Base-by-base conservation (phyloP, 805 yeast genomes). In the Zygosaccharomyces bailii region DNA sequence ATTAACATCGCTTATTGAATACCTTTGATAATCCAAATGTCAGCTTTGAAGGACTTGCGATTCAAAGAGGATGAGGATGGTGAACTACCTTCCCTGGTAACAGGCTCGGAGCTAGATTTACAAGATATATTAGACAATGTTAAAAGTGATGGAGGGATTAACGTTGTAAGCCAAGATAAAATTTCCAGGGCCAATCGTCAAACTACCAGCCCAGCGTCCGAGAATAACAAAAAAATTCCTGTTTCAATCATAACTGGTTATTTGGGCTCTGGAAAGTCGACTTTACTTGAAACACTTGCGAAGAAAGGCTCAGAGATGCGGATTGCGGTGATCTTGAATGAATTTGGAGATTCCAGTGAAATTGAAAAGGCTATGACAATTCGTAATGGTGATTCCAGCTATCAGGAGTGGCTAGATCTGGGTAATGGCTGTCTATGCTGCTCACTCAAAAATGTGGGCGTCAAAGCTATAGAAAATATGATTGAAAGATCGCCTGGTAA, bases 371-470 rank as follows among this genome's bases (percentile, higher is more conserved):
- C 95, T 1, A 73, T 93, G 45, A 84, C 95, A 0, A 81, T 91
- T 7, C 69, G 73, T 44, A 56, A 59, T 20, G 63, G 63, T 2
- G 77, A 74, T 24, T 68, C 72, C 3, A 69, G 80, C 2, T 83
- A 86, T 41, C 86, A 89, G 56, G 97, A 93, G 59, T 93, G 99
- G 99, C 72, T 93, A 2, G 99, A 93, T 61, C 70, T 93, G 25
- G 98, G 96, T 1, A 93, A 93, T 60, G 99, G 99, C 1, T 93
- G 99, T 64, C 72, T 93, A 31, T 93, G 99, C 61, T 93, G 99
- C 59, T 86, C 98, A 0, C 96, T 95, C 25, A 89, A 88, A 60
- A 97, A 90, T 62, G 85, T 82, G 44, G 99, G 99, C 4, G 97
- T 93, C 1, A 74, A 84, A 33, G 99, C 99, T 0, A 89, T 93